Percentiles rank a stretch among this genome's conserved stretches.
phyloP scores from a whole-genome alignment of 345 rosid species.

The Toxicodendron radicans region DNA sequence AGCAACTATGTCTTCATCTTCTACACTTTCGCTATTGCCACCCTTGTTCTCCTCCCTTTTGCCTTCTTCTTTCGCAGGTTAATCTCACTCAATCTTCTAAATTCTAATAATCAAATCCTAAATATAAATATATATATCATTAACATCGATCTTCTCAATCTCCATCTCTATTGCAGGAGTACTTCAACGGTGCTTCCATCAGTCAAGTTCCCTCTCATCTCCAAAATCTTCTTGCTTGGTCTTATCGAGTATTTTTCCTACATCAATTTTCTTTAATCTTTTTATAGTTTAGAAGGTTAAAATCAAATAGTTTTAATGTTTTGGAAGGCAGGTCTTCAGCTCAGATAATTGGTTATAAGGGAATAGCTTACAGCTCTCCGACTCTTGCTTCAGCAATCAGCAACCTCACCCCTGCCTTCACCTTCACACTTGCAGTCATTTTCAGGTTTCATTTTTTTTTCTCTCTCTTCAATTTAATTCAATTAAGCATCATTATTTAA shows the following conservation, averaged over 20 bases:
- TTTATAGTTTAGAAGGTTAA: not conserved
- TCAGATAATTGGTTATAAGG: constrained; percentile 30
- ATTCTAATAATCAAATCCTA: no score
- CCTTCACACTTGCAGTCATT: constrained; percentile 27
- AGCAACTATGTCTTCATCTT: constrained; percentile 33
- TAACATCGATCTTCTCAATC: no score
- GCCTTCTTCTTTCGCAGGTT: not conserved
- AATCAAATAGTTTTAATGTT: no score
- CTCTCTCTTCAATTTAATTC: not conserved
- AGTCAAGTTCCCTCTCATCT: constrained; percentile 20
- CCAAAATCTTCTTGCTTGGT: constrained; percentile 33
- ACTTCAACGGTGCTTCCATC: constrained; percentile 18
- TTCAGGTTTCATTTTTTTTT: not conserved
- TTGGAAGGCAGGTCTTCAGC: constrained; percentile 15
- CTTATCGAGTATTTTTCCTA: constrained; percentile 29
- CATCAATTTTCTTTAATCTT: not conserved
- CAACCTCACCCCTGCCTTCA: constrained; percentile 47
- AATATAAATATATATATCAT: no score
- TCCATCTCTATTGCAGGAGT: no score
- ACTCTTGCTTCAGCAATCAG: constrained; percentile 51
- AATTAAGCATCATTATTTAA: no score
- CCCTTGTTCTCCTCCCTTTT: constrained; percentile 29
- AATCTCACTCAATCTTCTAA: no score
- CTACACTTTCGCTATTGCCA: constrained; percentile 26
- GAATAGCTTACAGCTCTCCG: constrained; percentile 39